Evolutionary conservation across 2,329 filamentous ascomycete species (phyloP).

Genomic region (Colletotrichum abscissum): DNA sequence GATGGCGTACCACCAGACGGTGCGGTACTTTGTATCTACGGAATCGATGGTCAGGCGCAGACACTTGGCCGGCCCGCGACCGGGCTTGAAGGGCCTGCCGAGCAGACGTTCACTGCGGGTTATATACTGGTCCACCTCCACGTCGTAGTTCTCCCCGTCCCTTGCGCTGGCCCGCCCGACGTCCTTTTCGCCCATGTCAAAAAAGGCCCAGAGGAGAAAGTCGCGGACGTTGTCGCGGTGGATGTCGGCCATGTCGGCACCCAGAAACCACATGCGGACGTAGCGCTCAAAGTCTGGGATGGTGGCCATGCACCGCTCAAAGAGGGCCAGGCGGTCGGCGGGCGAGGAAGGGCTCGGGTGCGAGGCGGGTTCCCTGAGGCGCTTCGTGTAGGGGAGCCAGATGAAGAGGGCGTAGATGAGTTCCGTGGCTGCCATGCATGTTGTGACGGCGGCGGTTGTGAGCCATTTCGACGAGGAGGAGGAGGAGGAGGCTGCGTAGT

Average conservation of each 20-base stretch:
- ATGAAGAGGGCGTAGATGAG: slow-evolving; percentile 53
- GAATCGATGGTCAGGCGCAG: slow-evolving; percentile 73
- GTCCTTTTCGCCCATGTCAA: not conserved
- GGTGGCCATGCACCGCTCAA: slow-evolving; percentile 65
- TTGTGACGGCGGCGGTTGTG: slow-evolving; percentile 34
- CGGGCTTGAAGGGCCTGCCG: slow-evolving; percentile 60
- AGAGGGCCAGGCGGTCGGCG: slow-evolving; percentile 64
- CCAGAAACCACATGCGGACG: slow-evolving; percentile 74
- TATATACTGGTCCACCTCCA: slow-evolving; percentile 67
- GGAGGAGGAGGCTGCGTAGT: slow-evolving; percentile 32
- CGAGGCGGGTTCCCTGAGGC: slow-evolving; percentile 50
- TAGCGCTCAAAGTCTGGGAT: slow-evolving; percentile 67
- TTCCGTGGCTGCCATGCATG: slow-evolving; percentile 48
- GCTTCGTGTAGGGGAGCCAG: slow-evolving; percentile 54
- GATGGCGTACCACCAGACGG: slow-evolving; percentile 71
- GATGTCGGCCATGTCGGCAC: slow-evolving; percentile 66
- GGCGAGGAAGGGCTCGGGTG: slow-evolving; percentile 56
- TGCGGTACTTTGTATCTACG: slow-evolving; percentile 69
- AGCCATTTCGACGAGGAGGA: slow-evolving; percentile 40
- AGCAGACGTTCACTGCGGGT: slow-evolving; percentile 61
- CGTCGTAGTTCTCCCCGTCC: slow-evolving; percentile 46
- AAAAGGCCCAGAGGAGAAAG: slow-evolving; percentile 73
- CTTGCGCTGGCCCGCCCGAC: not conserved
- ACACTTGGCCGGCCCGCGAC: slow-evolving; percentile 66
- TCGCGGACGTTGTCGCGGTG: slow-evolving; percentile 75